phyloP scores from a whole-genome alignment of 768 basidiomycete genomes.

The Lactarius hatsudake region DNA sequence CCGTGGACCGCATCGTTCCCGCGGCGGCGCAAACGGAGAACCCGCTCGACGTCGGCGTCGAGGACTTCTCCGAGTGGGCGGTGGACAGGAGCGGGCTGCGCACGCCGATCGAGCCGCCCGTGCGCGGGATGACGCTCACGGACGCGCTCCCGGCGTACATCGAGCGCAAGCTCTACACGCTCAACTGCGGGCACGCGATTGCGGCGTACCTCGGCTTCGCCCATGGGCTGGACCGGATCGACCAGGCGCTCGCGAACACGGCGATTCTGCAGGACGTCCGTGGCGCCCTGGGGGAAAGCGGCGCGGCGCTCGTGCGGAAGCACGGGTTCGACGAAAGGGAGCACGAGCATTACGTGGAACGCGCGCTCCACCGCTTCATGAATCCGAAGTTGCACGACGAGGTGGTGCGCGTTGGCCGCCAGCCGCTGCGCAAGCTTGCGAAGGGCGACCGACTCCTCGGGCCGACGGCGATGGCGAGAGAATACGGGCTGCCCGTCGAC shows the following conservation, averaged over 20 bases:
- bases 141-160: constrained; percentile 37
- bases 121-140: constrained; percentile 35
- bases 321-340: constrained; percentile 31
- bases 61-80: constrained; percentile 42
- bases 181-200: constrained; percentile 42
- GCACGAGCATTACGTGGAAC: constrained; percentile 36
- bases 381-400: constrained; percentile 40
- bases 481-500: constrained; percentile 33
- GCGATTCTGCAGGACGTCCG: constrained; percentile 34
- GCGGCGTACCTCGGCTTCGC: constrained; percentile 41
- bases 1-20: constrained; percentile 41
- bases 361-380: constrained; percentile 35
- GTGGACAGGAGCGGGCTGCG: constrained; percentile 37
- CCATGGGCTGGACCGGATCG: constrained; percentile 34
- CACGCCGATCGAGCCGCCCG: constrained; percentile 30
- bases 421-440: constrained; percentile 41
- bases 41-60: constrained; percentile 40
- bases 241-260: constrained; percentile 34
- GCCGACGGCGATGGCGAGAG: constrained; percentile 37
- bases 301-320: constrained; percentile 37
- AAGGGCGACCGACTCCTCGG: constrained; percentile 39
- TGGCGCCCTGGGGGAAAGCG: constrained; percentile 38
- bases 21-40: constrained; percentile 26
- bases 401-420: constrained; percentile 38
- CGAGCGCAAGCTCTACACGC: constrained; percentile 44